Evolutionary conservation across 306 rosid genomes (phyloP).

Genomic region (Leucaena leucocephala): DNA sequence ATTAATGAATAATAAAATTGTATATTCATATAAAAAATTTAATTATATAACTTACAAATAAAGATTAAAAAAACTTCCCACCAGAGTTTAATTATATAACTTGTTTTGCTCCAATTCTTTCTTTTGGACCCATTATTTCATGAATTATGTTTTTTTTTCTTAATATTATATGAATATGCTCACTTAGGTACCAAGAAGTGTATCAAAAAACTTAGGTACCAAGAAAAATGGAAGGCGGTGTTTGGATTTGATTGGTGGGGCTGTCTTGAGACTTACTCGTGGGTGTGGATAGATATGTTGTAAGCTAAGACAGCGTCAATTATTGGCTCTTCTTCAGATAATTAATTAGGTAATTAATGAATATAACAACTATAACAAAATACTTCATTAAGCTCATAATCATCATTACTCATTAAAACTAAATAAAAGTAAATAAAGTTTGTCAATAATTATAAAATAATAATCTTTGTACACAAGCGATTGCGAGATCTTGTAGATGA

Average conservation of each 20-base stretch:
- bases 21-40: too few species aligned
- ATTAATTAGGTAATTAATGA: slow-evolving; percentile 12
- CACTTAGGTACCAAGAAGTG: background rate
- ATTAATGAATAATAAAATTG: too few species aligned
- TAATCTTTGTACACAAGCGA: background rate
- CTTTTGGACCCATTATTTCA: too few species aligned
- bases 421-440: too few species aligned
- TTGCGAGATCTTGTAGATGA: background rate
- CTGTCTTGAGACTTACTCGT: slow-evolving; percentile 45
- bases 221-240: background rate
- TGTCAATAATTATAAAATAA: too few species aligned
- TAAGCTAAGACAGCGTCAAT: slow-evolving; percentile 35
- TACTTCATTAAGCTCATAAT: too few species aligned
- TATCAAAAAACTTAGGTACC: background rate
- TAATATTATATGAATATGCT: background rate
- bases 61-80: too few species aligned
- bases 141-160: too few species aligned
- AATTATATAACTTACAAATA: too few species aligned
- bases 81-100: too few species aligned
- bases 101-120: too few species aligned
- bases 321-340: slow-evolving; percentile 26
- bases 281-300: slow-evolving; percentile 12
- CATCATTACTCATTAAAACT: background rate
- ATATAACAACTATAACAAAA: slow-evolving; percentile 16
- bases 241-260: slow-evolving; percentile 33